Base-by-base conservation (phyloP, 2,329 filamentous ascomycete species). In the Arthroderma sp. region DNA sequence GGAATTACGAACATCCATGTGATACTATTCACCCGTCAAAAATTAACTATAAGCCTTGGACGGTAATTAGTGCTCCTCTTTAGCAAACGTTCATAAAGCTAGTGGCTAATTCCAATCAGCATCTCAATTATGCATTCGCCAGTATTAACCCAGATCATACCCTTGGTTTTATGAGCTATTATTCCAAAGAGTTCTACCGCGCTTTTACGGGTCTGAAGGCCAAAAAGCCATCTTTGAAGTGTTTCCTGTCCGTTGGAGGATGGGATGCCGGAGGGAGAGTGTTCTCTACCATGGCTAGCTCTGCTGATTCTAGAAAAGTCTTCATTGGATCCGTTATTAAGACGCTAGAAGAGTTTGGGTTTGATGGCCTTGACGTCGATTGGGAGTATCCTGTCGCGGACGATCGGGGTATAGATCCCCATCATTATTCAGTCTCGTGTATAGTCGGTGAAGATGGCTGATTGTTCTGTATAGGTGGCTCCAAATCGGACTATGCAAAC, bases 121-220 rank as follows among this genome's bases (percentile, higher is more conserved):
- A 68, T 57, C 57, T 71, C 47, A 70, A 70, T 59, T 69, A 65
- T 38, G 70, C 74, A 0, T 77, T 77, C 54, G 71, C 69, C 3
- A 43, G 52, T 31, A 56, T 60, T n/a, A 33, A 56, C 19, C 38
- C 56, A 13, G 23, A 47, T 4, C 33, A 53, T 37, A 44, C 35
- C 38, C 38, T 33, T 2, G 43, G 25, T 33, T 28, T 55, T 38
- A 56, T 52, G 58, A 15, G 54, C 21, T 13, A 13, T 23, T 54
- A 51, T 37, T 44, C 47, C 15, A 7, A 55, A 7, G 33, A 47
- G 21, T 58, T 58, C 31, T 55, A 55, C 51, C 38, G 21, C 23
- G 31, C 15, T 2, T 59, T 57, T 55, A 58, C 43, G 2, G 31
- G 44, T 28, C 33, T 57, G 15, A 59, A 57, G 21, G 23, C n/a